Evolutionary conservation across 768 basidiomycete genomes (phyloP).

Genomic region (Paxillus involutus): DNA sequence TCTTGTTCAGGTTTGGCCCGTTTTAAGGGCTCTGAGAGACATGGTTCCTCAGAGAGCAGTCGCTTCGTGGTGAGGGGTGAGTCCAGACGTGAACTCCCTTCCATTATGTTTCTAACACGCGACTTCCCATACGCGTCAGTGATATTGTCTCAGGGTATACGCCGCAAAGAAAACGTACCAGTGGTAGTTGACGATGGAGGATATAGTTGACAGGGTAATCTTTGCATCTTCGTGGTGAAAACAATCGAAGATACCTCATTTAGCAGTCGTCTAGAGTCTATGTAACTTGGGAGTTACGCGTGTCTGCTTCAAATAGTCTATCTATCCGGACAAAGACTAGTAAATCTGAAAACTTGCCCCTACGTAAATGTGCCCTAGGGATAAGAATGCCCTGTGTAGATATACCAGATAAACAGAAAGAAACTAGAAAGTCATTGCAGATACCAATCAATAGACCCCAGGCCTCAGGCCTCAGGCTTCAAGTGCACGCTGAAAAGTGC

Average conservation of each 20-base stretch:
- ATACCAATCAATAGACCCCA: background rate
- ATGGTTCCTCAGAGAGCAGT: background rate
- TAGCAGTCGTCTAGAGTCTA: conserved; percentile 5
- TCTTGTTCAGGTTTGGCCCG: conserved; percentile 9
- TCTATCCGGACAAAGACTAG: too few relatives aligned
- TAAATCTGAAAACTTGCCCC: too few relatives aligned
- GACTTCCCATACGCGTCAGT: background rate
- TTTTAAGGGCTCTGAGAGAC: conserved; percentile 8
- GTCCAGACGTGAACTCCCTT: background rate
- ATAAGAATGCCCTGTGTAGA: too few relatives aligned
- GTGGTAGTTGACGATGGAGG: background rate
- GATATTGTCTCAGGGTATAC: background rate
- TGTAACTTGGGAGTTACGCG: background rate
- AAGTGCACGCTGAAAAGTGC: background rate
- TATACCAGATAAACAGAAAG: too few relatives aligned
- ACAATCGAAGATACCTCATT: conserved; percentile 18
- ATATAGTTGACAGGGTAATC: background rate
- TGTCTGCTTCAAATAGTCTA: too few relatives aligned
- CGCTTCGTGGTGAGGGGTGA: conserved; percentile 7
- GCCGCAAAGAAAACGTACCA: background rate
- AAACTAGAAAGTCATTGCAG: background rate
- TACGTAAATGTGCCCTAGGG: background rate
- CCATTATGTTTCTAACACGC: conserved; percentile 4
- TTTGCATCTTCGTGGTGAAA: conserved; percentile 10
- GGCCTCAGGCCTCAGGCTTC: too few relatives aligned